Base-by-base conservation (phyloP, 805 yeast genomes). In the Myxozyma sirexii region DNA sequence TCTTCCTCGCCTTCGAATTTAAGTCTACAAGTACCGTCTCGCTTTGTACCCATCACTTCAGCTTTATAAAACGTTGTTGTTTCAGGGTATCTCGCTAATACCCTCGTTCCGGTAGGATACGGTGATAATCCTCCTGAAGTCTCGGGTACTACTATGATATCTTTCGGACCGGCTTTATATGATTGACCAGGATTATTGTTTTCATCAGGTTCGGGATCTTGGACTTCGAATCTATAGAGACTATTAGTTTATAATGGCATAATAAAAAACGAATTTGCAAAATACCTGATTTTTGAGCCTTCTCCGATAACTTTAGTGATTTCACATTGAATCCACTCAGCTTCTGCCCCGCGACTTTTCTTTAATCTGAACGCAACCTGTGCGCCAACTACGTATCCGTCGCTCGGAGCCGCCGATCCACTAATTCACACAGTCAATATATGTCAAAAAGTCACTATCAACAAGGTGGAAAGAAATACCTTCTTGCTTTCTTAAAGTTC, bases 181-280 rank as follows among this genome's bases (percentile, higher is more conserved):
- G 88, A 79, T 68, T 87, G 93, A 1, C 97, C 97, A 3, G 92
- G 88, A 58, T 92, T 90, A 63, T 88, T 89, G 67, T 85, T 82
- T 69, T 93, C 98, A 70, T 94, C 99, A 0, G 99, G 98, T 69
- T 94, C 99, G 0, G 98, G 97, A 72, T 94, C 99, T 67, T 90
- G 84, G n/a, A 94, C 92, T 74, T 94, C 98, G 71, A 86, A 91
- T 59, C 83, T 80, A 27, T 10, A 26, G 60, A 67, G 13, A 70
- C 63, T 49, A 59, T 54, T 37, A 41, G 38, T 12, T 4, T 5
- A 15, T 19, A 19, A 10, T 23, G 12, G 6, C 19, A 6, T 7
- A 7, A 10, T 29, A n/a, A 43, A 31, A 13, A 4, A 37, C 15
- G 41, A n/a, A 35, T n/a, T 8, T 44, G 1, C 4, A 31, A 67